Evolutionary conservation across 768 basidiomycete species (phyloP), one percentile per base, ranked within the genome.

Genomic region (Mycena maculata): DNA sequence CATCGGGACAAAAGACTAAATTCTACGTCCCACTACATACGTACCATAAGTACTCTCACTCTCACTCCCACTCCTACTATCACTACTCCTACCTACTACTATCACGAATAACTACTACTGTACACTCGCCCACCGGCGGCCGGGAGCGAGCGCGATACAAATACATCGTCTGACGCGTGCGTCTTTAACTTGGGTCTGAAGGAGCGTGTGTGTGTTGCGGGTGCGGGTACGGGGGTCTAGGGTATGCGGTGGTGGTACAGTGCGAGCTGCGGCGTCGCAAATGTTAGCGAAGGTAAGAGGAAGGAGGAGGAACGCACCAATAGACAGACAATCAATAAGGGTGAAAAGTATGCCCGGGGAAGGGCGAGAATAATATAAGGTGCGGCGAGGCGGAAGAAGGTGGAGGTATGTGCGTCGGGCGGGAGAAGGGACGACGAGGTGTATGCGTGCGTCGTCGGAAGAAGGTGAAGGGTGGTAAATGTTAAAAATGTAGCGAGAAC

Each of bases 281-380:
- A 3, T 45, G 30, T 27, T 41, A 11, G n/a, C 38, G 39, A 47
- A 16, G 16, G 55, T 9, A 58, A 10, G 10, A 45, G 10, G 36
- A 16, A 42, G 5, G n/a, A 27, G 31, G 42, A 36, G 58, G 38
- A 41, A 56, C 58, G 58, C 45, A 60, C 58, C 58, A 60, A 60
- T 60, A 60, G 58, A 60, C 58, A 60, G n/a, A n/a, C n/a, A n/a
- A n/a, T n/a, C n/a, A n/a, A n/a, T 42, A 60, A 27, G 25, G 45
- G 11, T 12, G 23, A 48, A 20, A 22, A 23, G 22, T 48, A 12
- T 25, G 45, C 41, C 16, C 9, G 45, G 7, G 22, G 16, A 8
- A 7, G 45, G 16, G 22, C 45, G 45, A 12, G 41, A 42, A 42
- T 42, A 48, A 48, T 23, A 48, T 27, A 23, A 27, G 41, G 41